Base-by-base conservation (phyloP, 2,329 filamentous ascomycete species). In the Microcyclosporella mali region DNA sequence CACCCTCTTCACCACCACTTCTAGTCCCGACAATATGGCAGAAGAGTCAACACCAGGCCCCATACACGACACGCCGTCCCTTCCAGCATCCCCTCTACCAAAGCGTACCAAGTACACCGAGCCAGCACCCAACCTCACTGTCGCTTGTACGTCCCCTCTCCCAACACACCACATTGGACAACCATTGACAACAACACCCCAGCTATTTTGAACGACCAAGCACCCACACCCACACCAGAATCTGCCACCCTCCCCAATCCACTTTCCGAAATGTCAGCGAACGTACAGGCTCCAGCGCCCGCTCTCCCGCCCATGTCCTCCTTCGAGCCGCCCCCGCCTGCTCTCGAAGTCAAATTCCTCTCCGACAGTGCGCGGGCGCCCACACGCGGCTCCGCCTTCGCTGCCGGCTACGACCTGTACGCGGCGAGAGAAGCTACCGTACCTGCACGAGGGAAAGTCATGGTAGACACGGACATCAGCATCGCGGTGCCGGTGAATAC, bases 331-430 rank as follows among this genome's bases (percentile, higher is more conserved):
- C 60, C 69, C 55, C 55, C 66, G 27, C 81, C 82, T n/a, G 71
- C 82, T 2, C 76, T 95, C 39, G 78, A 88, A 49, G 81, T 98
- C 68, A 90, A 95, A 75, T 88, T 94, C 67, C 82, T 97, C 46
- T 84, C 84, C 7, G 72, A 81, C 29, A 80, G 83, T 51, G 92
- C 84, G n/a, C 78, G 77, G 35, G 75, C 89, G 17, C 92, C 92
- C 9, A 97, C 88, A 0, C 82, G 90, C 42, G 92, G 92, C 54
- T 94, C 86, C 53, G 84, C 82, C 40, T 89, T 86, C 61, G 87
- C 92, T 1, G 92, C 92, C 1, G 92, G 92, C 28, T 97, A 97
- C 70, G 92, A 98, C 67, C 63, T 98, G 45, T 97, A 95, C 68
- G 66, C 73, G 39, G 78, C 88, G 2, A 79, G 79, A 59, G 78